Base-by-base conservation (phyloP, 2,329 filamentous ascomycete species). In the Lachnellula suecica region DNA sequence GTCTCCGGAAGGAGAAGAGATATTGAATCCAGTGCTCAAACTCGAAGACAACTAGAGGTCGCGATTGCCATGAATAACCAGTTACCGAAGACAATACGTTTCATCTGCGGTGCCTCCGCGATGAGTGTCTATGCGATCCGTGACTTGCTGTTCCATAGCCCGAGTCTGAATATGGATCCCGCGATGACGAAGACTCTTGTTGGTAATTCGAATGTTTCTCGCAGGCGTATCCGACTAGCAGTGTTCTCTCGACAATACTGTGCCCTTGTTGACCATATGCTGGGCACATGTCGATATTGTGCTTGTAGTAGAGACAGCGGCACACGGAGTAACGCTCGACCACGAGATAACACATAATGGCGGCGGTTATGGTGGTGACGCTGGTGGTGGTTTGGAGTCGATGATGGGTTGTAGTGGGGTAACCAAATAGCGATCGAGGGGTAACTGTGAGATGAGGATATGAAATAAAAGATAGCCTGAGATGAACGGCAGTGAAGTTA, bases 211-310 rank as follows among this genome's bases (percentile, higher is more conserved):
- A 64, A 61, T 87, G 84, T 35, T 57, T 67, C 22, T 74, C 69
- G 65, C 86, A 89, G 38, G 81, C 77, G 61, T 88, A 89, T 49
- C 86, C 86, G 22, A 89, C 85, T n/a, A 88, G 74, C 4, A 89
- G 79, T 1, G 80, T 85, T 68, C 82, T 85, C 65, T 88, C 84
- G 62, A 84, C 79, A 27, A 85, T 73, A n/a, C 59, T 59, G 63
- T 89, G 86, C 34, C 82, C 82, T 57, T 78, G 77, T 58, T 83
- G 81, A 48, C 81, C 82, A 63, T 84, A 82, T 47, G 78, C 75
- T 37, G 79, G 73, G 64, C 86, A 89, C 59, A 83, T 85, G 61
- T 89, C 85, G 60, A 89, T 75, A 37, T 79, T 78, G 66, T 89
- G 86, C 59, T 79, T 74, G 72, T 87, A 81, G 71, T 89, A 88